Conservation (phyloP, 805 yeast species). For the Metschnikowia chrysomelidarum region DNA sequence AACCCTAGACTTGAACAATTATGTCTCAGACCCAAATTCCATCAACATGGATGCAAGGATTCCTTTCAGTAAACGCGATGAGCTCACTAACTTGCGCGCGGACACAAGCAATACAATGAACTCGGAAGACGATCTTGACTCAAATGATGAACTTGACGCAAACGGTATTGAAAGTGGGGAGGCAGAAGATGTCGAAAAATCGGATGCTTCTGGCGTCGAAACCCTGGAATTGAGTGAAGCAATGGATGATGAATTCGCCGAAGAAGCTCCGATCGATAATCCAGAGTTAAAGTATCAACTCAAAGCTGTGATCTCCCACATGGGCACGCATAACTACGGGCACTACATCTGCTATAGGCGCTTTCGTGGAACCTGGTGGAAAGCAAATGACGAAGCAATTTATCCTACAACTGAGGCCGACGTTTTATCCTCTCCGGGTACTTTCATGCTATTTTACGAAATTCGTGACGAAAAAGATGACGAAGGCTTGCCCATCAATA, state of each 20-base stretch:
- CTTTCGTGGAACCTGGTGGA: conserved; percentile 88
- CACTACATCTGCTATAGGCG: conserved; percentile 89
- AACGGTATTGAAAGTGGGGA: conserved; percentile 14
- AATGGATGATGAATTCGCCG: no score
- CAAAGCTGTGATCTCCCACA: conserved; percentile 87
- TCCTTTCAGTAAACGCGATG: conserved; percentile 66
- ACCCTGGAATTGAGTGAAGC: no score
- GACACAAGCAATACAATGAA: not conserved
- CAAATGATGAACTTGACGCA: no score
- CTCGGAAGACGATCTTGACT: conserved; percentile 9
- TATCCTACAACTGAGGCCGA: conserved; percentile 77
- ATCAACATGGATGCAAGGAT: conserved; percentile 78
- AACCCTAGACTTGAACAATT: conserved; percentile 63
- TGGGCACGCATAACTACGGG: conserved; percentile 97
- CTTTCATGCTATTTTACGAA: conserved; percentile 91
- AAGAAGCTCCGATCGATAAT: no score
- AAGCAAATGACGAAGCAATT: conserved; percentile 88
- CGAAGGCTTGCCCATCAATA: not conserved
- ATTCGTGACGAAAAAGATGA: conserved; percentile 28
- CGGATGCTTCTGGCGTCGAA: no score
- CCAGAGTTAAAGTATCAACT: conserved; percentile 50
- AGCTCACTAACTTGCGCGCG: conserved; percentile 8
- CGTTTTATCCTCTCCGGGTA: conserved; percentile 79
- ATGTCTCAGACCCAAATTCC: conserved; percentile 65
- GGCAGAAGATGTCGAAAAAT: no score